Evolutionary conservation across 768 basidiomycete species (phyloP).

Genomic region (Ephemerocybe angulata): DNA sequence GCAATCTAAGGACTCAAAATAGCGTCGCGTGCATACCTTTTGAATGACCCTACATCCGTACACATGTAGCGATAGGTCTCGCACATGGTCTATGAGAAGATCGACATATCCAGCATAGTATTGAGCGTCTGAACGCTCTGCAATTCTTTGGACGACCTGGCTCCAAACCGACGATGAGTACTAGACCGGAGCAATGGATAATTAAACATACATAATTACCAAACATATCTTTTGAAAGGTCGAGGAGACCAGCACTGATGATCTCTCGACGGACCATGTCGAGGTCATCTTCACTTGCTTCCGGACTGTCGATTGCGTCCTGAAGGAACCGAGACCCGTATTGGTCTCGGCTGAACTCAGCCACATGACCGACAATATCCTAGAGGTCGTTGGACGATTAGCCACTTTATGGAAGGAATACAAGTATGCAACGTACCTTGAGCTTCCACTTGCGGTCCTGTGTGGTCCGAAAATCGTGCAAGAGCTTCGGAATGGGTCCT

Average conservation of each 20-base stretch:
- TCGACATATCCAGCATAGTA: constrained; percentile 71
- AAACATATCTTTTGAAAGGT: constrained; percentile 88
- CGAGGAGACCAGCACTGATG: constrained; percentile 63
- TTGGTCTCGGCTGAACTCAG: constrained; percentile 93
- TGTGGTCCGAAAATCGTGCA: constrained; percentile 77
- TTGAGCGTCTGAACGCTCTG: constrained; percentile 76
- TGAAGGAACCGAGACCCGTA: constrained; percentile 99
- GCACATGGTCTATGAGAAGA: constrained; percentile 74
- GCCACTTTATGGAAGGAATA: background rate
- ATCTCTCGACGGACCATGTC: constrained; percentile 85
- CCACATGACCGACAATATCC: constrained; percentile 83
- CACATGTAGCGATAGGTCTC: constrained; percentile 80
- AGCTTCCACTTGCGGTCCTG: constrained; percentile 85
- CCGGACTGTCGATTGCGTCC: constrained; percentile 75
- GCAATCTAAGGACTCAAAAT: constrained; percentile 35
- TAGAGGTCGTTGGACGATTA: constrained; percentile 24
- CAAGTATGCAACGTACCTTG: constrained; percentile 42
- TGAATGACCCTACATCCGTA: constrained; percentile 97
- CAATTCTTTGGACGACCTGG: constrained; percentile 90
- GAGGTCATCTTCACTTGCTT: constrained; percentile 55
- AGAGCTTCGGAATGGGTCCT: constrained; percentile 23
- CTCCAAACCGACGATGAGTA: constrained; percentile 1
- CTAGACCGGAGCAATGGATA: constrained; percentile 4
- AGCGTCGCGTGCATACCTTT: constrained; percentile 51
- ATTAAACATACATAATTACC: constrained; percentile 81